Evolutionary conservation across 176 grass and related monocot species (phyloP).

Genomic region (barley (Hordeum vulgare)): MorexV3_pseudomolecules_assembly NC_058523.1:421267019-421267518

Average conservation of each 20-base stretch:
- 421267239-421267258: slow-evolving; percentile 85
- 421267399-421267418: background rate
- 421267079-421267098: background rate
- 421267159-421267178: background rate
- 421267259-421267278: slow-evolving; percentile 55
- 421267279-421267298: slow-evolving; percentile 96
- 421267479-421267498: slow-evolving; percentile 20
- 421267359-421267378: slow-evolving; percentile 70
- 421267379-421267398: background rate
- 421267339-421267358: slow-evolving; percentile 72
- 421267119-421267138: background rate
- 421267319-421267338: slow-evolving; percentile 79
- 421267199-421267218: slow-evolving; percentile 90
- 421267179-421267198: background rate
- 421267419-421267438: background rate
- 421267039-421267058: background rate
- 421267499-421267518: background rate
- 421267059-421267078: background rate
- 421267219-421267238: slow-evolving; percentile 68
- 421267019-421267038: background rate
- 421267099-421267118: background rate
- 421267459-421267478: slow-evolving; percentile 74
- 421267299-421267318: slow-evolving; percentile 87
- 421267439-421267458: slow-evolving; percentile 51
- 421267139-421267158: background rate